Evolutionary conservation across 1,139 yeast genomes (phyloP), one percentile per base, ranked within the genome.

Genomic region (Blastobotrys indianensis): DNA sequence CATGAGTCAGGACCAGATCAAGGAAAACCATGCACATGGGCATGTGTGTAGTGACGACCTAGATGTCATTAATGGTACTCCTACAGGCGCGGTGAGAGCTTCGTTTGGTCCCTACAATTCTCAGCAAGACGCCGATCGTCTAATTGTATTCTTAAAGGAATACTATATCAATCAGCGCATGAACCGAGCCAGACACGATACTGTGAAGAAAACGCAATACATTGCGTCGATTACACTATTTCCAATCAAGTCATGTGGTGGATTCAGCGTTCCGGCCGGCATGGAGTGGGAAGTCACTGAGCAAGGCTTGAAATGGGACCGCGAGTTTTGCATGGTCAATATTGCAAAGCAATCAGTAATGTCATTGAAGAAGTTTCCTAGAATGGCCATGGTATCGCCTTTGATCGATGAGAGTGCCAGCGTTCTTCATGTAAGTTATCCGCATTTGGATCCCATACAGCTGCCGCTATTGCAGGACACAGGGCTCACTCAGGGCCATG

Each of bases 161-260:
- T 64, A 52, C 46, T 60, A 54, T 32, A 39, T 42, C 32, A 49
- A 51, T 31, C 46, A 49, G 12, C 25, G 25, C 39, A 33, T 37
- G 33, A 35, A 25, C 31, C 40, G 13, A 34, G 17, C n/a, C 28
- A 7, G 25, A 3, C 16, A 44, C 23, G 41, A 11, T 6, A 13
- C 28, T 3, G 29, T 13, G 6, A 25, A 32, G 28, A 17, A 38
- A 42, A 13, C 44, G 41, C 35, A 44, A 38, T 29, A 32, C 40
- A 16, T 45, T 39, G 23, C 30, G 23, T 38, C 42, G 25, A 33
- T 42, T 9, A 31, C 47, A 12, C 30, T 42, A 40, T 68, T 8
- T 51, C 75, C 75, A 1, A 65, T 71, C 41, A 71, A 72, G 45
- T 69, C 74, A 6, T 72, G 75, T 48, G 62, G 59, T 3, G 71